Evolutionary conservation across 306 rosid genomes (phyloP), one percentile per base, ranked within the genome.

Genomic region (Lathyrus sativus): DNA sequence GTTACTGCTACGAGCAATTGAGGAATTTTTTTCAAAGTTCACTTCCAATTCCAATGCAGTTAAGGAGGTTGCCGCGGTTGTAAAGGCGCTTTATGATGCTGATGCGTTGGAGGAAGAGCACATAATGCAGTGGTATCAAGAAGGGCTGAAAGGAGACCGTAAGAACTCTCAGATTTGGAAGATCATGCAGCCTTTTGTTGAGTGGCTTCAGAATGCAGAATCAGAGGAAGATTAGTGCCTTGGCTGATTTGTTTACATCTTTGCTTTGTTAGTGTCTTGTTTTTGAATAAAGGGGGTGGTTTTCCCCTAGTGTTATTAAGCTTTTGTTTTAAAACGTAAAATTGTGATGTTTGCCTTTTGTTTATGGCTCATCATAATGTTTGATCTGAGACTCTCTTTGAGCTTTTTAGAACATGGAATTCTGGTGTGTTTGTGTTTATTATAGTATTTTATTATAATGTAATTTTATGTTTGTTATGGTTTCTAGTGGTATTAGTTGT

Each of bases 131-230:
- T 86, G 91, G 91, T 81, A 86, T 74, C 65, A 65, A 7, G 59
- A 62, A 35, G 91, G 91, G 9, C 65, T 77, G 62, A 81, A 74
- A 12, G 85, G 87, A 2, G 79, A 65, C 19, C 46, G 65, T 51
- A 84, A 81, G 80, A 65, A 62, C 69, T 77, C 88, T 0, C 70
- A 60, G 80, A 66, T 86, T 26, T 84, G 91, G 91, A 84, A 86
- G 82, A 86, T 81, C 53, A 76, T 65, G 13, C 41, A 70, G 49
- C 91, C 88, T 15, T 81, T 86, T 76, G 65, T 86, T 9, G 79
- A 75, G 0, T 86, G 91, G 91, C 88, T 86, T 38, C 88, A 84
- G 82, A 86, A 26, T 77, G 91, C 91, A 0, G 91, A 86, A 71
- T 86, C 91, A 14, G 91, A 84, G 67, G 83, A 79, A 70, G 91